phyloP scores from a whole-genome alignment of 2,329 filamentous ascomycete species.

The Tolypocladium amazonense region DNA sequence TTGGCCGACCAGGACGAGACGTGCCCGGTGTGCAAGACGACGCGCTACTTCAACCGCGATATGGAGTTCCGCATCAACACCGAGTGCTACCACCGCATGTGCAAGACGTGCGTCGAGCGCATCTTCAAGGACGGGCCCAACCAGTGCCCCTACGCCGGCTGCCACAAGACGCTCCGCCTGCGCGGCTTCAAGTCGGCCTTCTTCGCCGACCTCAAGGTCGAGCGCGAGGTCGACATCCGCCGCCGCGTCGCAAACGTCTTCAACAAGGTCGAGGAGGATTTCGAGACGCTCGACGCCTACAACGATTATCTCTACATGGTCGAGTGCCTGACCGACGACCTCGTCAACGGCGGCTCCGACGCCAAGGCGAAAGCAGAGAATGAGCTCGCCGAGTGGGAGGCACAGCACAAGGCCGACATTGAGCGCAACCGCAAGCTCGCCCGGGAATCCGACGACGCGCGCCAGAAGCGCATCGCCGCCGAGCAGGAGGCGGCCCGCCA shows the following conservation, averaged over 20 bases:
- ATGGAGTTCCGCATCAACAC: constrained; percentile 96
- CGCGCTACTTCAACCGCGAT: constrained; percentile 86
- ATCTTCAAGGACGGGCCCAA: constrained; percentile 89
- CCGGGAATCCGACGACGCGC: constrained; percentile 42
- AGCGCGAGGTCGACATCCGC: constrained; percentile 89
- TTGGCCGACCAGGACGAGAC: constrained; percentile 47
- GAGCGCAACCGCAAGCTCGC: constrained; percentile 49
- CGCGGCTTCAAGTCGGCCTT: constrained; percentile 78
- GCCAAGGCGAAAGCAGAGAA: constrained; percentile 39
- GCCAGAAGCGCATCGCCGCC: constrained; percentile 44
- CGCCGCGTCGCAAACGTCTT: constrained; percentile 70
- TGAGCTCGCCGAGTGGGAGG: constrained; percentile 51
- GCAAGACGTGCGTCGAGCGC: constrained; percentile 86
- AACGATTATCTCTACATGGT: constrained; percentile 94
- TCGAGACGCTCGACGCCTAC: constrained; percentile 71
- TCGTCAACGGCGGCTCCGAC: constrained; percentile 62
- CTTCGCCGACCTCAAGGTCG: constrained; percentile 78
- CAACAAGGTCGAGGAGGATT: constrained; percentile 85
- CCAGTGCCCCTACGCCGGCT: constrained; percentile 84
- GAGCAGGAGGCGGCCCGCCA: constrained; percentile 55
- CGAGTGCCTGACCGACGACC: constrained; percentile 80
- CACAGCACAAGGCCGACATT: constrained; percentile 59
- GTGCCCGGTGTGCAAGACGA: constrained; percentile 95
- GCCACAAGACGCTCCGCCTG: constrained; percentile 76
- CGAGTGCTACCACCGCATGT: constrained; percentile 99